phyloP scores from a whole-genome alignment of 768 basidiomycete species.

The Boletus eberwhitei region DNA sequence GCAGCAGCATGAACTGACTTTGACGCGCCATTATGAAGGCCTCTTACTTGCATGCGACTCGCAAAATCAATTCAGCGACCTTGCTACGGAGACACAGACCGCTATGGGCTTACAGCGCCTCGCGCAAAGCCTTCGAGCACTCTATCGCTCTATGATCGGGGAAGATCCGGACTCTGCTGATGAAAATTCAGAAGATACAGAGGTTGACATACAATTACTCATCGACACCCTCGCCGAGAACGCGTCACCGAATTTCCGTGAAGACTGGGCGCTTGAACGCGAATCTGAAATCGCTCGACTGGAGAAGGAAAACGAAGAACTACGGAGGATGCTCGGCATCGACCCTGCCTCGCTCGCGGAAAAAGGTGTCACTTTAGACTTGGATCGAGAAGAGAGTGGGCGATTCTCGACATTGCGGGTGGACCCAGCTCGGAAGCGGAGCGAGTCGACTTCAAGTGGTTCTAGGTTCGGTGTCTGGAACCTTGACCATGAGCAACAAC shows the following conservation, averaged over 20 bases:
- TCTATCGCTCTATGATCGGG: slow-evolving; percentile 67
- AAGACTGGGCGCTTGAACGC: slow-evolving; percentile 86
- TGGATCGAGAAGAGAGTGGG: slow-evolving; percentile 44
- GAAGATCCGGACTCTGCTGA: slow-evolving; percentile 41
- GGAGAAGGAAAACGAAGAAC: slow-evolving; percentile 75
- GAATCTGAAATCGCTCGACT: slow-evolving; percentile 84
- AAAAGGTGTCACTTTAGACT: slow-evolving; percentile 51
- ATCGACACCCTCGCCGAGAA: slow-evolving; percentile 43
- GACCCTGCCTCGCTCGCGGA: slow-evolving; percentile 52
- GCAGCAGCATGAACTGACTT: slow-evolving; percentile 81
- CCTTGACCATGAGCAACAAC: slow-evolving; percentile 30
- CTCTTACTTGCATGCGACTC: slow-evolving; percentile 67
- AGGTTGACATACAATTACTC: slow-evolving; percentile 41
- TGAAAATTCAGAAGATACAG: slow-evolving; percentile 30
- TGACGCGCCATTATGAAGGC: slow-evolving; percentile 87
- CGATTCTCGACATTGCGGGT: slow-evolving; percentile 26
- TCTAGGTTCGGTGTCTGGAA: slow-evolving; percentile 27
- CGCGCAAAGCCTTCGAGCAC: slow-evolving; percentile 62
- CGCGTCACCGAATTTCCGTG: slow-evolving; percentile 38
- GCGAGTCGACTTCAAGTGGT: slow-evolving; percentile 23
- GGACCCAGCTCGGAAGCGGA: slow-evolving; percentile 24
- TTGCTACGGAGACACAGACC: slow-evolving; percentile 56
- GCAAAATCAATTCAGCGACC: slow-evolving; percentile 51
- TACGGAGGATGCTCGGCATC: slow-evolving; percentile 75
- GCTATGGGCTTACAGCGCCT: slow-evolving; percentile 70